These are phyloP conservation scores for Yamadazyma membranifaciens DNA, from an alignment of 1,139 yeast species.

Conservation along the genomic window DNA sequence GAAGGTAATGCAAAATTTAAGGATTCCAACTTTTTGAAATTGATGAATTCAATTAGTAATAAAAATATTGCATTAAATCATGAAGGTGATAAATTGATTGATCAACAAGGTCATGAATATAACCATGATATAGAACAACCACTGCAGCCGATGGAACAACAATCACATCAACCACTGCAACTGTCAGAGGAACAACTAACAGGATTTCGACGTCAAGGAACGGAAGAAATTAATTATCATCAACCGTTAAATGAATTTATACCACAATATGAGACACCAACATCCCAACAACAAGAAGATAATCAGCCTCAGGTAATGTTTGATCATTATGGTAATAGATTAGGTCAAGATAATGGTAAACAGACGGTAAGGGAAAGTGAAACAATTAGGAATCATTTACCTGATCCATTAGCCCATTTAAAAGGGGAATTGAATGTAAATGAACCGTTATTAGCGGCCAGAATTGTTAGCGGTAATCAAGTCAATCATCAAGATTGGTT, in stretches of 20 bases:
- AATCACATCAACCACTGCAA: not conserved
- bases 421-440: constrained; percentile 31
- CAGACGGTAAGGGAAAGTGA: constrained; percentile 8
- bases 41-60: constrained; percentile 40
- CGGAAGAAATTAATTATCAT: constrained; percentile 2
- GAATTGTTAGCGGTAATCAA: constrained; percentile 43
- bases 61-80: constrained; percentile 33
- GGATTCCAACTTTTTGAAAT: constrained; percentile 38
- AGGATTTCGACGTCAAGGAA: not conserved
- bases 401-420: constrained; percentile 50
- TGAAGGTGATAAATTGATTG: constrained; percentile 41
- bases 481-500: constrained; percentile 37
- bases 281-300: constrained; percentile 4
- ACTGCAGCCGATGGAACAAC: not conserved
- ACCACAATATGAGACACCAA: constrained; percentile 3
- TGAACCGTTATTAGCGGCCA: constrained; percentile 42
- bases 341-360: not conserved
- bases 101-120: constrained; percentile 27
- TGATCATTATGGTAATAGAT: constrained; percentile 1
- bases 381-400: constrained; percentile 25
- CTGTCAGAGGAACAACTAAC: too few species aligned
- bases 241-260: not conserved
- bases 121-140: not conserved
- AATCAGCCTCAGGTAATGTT: not conserved
- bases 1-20: constrained; percentile 35